A percentile compares a stretch with the other conserved stretches of the same genome.
Conservation (phyloP, 2,329 filamentous ascomycete species). For the Stagonosporopsis cucurbitacearum region DNA sequence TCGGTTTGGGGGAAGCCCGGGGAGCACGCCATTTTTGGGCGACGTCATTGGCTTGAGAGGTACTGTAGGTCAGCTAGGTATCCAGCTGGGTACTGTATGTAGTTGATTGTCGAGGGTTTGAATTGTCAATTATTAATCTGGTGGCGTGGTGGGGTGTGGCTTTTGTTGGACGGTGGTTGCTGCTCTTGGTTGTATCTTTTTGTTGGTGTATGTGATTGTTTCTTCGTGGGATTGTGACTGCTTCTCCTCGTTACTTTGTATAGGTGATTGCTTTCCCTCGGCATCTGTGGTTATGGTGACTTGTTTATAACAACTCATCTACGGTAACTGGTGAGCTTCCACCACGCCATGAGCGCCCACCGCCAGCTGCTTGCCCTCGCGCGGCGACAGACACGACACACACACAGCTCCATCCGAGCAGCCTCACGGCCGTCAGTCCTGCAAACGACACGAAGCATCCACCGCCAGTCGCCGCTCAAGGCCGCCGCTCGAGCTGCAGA, state of each 20-base stretch:
- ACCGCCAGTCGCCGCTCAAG: conserved; percentile 37
- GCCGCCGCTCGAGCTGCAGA: conserved; percentile 27
- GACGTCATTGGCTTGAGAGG: conserved; percentile 13
- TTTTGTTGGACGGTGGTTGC: too few species aligned
- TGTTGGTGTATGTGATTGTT: too few species aligned
- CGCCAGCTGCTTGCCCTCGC: conserved; percentile 37
- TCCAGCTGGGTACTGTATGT: too few species aligned
- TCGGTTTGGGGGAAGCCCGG: too few species aligned
- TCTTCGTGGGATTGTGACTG: too few species aligned
- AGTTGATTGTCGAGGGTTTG: too few species aligned
- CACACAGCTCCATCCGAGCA: conserved; percentile 14
- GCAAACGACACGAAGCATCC: conserved; percentile 32
- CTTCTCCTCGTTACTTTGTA: too few species aligned
- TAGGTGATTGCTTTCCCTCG: too few species aligned
- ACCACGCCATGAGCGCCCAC: conserved; percentile 39
- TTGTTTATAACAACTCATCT: too few species aligned
- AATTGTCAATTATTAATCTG: conserved; percentile 1
- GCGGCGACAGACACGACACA: conserved; percentile 23
- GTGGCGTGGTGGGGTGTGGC: not conserved
- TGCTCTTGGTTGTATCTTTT: too few species aligned
- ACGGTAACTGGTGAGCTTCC: conserved; percentile 7
- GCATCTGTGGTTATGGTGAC: too few species aligned
- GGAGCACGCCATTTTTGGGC: conserved; percentile 18
- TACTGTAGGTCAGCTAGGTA: too few species aligned
- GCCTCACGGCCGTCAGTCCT: conserved; percentile 17